These are phyloP conservation scores for Microstroma glucosiphilum DNA, from an alignment of 1,284 basidiomycete species.

Conservation along the genomic window DNA sequence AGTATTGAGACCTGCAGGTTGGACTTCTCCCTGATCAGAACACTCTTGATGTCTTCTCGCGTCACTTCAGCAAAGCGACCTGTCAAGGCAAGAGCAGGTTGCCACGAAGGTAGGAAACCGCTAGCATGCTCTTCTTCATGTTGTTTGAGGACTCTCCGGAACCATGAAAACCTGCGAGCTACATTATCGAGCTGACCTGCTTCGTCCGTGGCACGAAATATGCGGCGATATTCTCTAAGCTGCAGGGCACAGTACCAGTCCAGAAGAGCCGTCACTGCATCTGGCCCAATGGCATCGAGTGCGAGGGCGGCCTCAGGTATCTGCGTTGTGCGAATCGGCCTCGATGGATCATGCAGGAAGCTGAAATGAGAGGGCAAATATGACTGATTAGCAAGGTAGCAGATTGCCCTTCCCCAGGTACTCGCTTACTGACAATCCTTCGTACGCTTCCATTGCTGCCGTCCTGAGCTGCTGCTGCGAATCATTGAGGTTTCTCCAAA, in stretches of 20 bases:
- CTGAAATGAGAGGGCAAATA: background rate
- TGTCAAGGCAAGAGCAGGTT: constrained; percentile 18
- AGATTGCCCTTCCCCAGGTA: constrained; percentile 7
- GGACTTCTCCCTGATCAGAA: constrained; percentile 39
- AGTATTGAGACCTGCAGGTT: constrained; percentile 39
- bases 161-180: constrained; percentile 89
- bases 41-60: constrained; percentile 42
- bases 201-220: constrained; percentile 64
- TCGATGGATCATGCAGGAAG: constrained; percentile 32
- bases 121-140: constrained; percentile 72
- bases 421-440: constrained; percentile 22
- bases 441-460: constrained; percentile 40
- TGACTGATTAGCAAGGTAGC: background rate
- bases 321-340: constrained; percentile 26
- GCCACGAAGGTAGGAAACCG: constrained; percentile 35
- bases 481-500: constrained; percentile 31
- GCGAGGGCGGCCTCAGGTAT: constrained; percentile 43
- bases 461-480: constrained; percentile 31
- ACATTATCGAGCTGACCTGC: constrained; percentile 94
- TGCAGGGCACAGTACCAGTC: constrained; percentile 85
- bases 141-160: constrained; percentile 76
- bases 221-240: constrained; percentile 90
- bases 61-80: constrained; percentile 44
- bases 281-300: constrained; percentile 42
- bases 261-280: constrained; percentile 61